phyloP scores from a whole-genome alignment of 2,329 filamentous ascomycete species.

The Aspergillus spinulosporus region DNA sequence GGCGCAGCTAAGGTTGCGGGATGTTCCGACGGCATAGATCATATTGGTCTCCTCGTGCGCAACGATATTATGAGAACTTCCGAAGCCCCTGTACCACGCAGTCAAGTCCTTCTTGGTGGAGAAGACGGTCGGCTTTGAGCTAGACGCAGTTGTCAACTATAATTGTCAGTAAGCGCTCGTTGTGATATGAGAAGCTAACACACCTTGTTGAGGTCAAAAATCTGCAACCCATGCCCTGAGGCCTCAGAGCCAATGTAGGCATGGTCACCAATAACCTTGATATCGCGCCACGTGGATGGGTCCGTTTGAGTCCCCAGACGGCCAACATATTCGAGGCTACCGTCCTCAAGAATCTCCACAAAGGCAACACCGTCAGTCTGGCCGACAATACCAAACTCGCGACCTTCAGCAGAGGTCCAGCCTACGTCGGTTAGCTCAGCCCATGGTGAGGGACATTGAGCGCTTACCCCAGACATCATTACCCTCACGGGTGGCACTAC shows the following conservation, averaged over 20 bases:
- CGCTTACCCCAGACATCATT: slow-evolving; percentile 24
- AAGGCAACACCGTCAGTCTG: slow-evolving; percentile 23
- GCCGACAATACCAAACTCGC: slow-evolving; percentile 23
- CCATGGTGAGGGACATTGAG: background rate
- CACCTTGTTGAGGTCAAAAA: slow-evolving; percentile 25
- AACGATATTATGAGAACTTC: slow-evolving; percentile 25
- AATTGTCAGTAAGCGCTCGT: background rate
- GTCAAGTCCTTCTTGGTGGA: slow-evolving; percentile 15
- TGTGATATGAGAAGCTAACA: background rate
- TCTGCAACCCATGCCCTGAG: slow-evolving; percentile 19
- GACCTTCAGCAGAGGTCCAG: slow-evolving; percentile 20
- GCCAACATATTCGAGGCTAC: slow-evolving; percentile 21
- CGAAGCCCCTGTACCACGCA: slow-evolving; percentile 22
- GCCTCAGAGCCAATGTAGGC: slow-evolving; percentile 23
- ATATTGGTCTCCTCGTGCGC: slow-evolving; percentile 21
- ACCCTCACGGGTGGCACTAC: slow-evolving; percentile 21
- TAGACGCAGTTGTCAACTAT: slow-evolving; percentile 1
- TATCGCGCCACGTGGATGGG: slow-evolving; percentile 18
- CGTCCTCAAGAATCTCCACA: slow-evolving; percentile 20
- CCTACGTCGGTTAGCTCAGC: slow-evolving; percentile 9
- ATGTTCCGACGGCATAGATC: slow-evolving; percentile 23
- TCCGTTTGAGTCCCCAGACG: slow-evolving; percentile 21
- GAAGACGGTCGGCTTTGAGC: slow-evolving; percentile 16
- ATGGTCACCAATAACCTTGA: slow-evolving; percentile 23
- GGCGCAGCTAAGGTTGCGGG: slow-evolving; percentile 16